These are phyloP conservation scores for Ananas comosus DNA, from an alignment of 176 grass and related monocot genomes.

Conservation along the genomic window DNA sequence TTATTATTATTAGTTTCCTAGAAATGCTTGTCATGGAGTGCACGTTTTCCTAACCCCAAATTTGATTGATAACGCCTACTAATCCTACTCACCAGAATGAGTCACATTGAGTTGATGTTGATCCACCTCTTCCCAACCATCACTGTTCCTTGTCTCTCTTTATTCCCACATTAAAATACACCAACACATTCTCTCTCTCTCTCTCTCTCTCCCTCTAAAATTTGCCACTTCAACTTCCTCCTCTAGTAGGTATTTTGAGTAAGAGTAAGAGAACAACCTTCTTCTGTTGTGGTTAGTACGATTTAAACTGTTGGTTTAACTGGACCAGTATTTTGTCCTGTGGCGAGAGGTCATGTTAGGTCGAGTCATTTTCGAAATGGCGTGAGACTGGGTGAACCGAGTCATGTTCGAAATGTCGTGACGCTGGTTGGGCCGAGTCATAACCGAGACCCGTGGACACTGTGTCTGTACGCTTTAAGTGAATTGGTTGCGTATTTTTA, in stretches of 20 bases:
- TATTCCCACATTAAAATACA: neutral
- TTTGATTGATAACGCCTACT: neutral
- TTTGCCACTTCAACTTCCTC: slow-evolving; percentile 27
- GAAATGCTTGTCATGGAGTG: slow-evolving; percentile 3
- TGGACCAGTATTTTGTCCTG: no score
- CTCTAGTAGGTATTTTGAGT: slow-evolving; percentile 7
- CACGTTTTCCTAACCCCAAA: slow-evolving; percentile 11
- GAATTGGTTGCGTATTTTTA: no score
- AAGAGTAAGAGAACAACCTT: slow-evolving; percentile 31
- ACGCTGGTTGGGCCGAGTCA: no score
- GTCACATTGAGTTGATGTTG: neutral
- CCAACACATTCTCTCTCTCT: neutral
- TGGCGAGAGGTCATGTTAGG: no score
- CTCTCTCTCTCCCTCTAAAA: slow-evolving; percentile 7
- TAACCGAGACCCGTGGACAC: no score
- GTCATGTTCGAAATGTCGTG: no score
- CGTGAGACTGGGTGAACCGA: no score
- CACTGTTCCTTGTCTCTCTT: neutral
- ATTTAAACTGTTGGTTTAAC: neutral
- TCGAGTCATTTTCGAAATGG: no score
- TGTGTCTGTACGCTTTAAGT: no score
- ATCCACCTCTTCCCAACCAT: neutral
- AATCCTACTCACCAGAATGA: neutral
- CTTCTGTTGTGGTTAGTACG: neutral
- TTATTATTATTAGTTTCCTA: neutral